Base-by-base conservation (phyloP, 2,329 filamentous ascomycete genomes). In the Polychaeton citri region DNA sequence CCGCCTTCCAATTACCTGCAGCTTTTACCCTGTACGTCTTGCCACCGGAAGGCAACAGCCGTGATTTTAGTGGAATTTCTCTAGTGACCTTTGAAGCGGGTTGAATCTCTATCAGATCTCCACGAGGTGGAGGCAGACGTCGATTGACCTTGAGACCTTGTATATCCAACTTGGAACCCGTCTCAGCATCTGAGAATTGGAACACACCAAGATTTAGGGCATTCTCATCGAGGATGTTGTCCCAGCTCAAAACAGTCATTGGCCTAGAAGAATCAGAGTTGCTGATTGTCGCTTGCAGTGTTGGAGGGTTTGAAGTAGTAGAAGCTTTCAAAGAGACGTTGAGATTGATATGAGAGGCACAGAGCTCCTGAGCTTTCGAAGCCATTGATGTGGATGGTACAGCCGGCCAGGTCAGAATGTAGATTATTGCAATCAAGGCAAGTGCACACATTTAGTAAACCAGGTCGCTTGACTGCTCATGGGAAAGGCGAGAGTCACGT, bases 141-240 rank as follows among this genome's bases (percentile, higher is more conserved):
- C 60, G 47, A 35, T 52, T 56, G n/a, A 63, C 47, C 34, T 55
- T 56, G 19, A 61, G 32, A 2, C 47, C 40, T 9, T 51, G 38
- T 3, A 52, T 52, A 26, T 50, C 36, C 4, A 61, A 36, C 17
- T 53, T 47, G 2, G 50, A 35, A 2, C 49, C 52, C 9, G 49
- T 49, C 0, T 44, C 43, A 13, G 39, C 42, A 34, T 60, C 43
- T 7, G 40, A 40, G 12, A 62, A 45, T 8, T 42, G 50, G 41
- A 63, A 55, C 5, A 62, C 48, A 17, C 58, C 59, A 2, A 58
- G 49, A 18, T 58, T 56, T 9, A 55, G 36, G 5, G 58, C 59
- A 20, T 51, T 43, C 4, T 50, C 38, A 34, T 64, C 59, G 19
- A 62, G 44, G 8, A 58, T 56, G 4, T 57, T 58, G 34, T 54